Base-by-base conservation (phyloP, 352 stramenopile species). In the Pythium guiyangense region DNA sequence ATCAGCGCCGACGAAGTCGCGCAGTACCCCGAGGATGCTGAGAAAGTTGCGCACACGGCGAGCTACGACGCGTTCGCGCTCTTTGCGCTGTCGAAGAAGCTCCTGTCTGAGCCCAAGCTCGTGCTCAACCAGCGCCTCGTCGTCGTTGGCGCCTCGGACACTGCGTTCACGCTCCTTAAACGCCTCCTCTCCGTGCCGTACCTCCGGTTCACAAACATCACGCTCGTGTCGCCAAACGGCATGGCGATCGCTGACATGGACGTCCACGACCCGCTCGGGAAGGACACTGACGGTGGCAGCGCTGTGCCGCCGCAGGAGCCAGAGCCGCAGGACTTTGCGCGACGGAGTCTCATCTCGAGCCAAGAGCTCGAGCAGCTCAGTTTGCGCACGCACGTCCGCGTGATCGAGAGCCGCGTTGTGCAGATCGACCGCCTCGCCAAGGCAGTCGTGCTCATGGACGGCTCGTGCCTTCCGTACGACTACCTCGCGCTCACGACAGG, bases 81-180 rank as follows among this genome's bases (percentile, higher is more conserved):
- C n/a, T 97, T 96, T 60, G 76, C 90, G 31, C 37, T 96, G 46
- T 84, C 90, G 0, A 91, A 91, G 59, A 77, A 85, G 42, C 64
- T 96, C 40, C 62, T 97, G 1, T 91, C 79, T 17, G 88, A 97
- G 71, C 84, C 84, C 1, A 96, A 96, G 48, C n/a, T 91, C 37
- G 69, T 74, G 5, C 60, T 92, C 15, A 94, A 93, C 62, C 74
- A 91, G 45, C 83, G 90, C 14, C 62, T 97, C 11, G 90, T 97
- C 11, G 54, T 97, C 17, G 77, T 97, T 0, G 92, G 90, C 1
- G 85, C 79, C 0, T 94, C 83, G 0, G 82, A 94, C 37, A 79
- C 85, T 35, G 88, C 79, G 12, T 58, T 97, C 14, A 77, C 85
- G n/a, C 74, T 85, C 20, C 70, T 97, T 25, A 68, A 92, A 68